Evolutionary conservation across 495 filamentous ascomycete species (phyloP).

Genomic region (Hypoxylon subgilvum): DNA sequence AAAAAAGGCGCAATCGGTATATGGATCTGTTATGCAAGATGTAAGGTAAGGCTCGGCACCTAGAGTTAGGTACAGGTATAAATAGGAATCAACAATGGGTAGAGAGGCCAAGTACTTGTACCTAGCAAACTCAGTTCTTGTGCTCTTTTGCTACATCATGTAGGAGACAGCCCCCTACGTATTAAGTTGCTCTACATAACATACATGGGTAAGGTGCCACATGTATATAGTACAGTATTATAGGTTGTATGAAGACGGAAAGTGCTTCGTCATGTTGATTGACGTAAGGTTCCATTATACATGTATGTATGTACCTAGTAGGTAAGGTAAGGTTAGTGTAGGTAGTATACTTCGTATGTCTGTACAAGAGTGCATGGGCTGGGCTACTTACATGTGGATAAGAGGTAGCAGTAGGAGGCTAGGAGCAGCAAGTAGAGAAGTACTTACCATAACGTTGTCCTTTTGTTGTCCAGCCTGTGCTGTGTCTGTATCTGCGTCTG

Average conservation of each 20-base stretch:
- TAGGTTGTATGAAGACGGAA: conserved; percentile 25
- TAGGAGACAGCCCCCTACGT: too few relatives aligned
- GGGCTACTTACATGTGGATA: not conserved
- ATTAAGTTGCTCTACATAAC: too few relatives aligned
- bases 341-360: not conserved
- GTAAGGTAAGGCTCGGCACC: conserved; percentile 18
- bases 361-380: not conserved
- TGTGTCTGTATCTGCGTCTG: too few relatives aligned
- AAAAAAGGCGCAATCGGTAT: conserved; percentile 7
- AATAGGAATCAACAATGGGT: not conserved
- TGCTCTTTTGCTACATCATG: too few relatives aligned
- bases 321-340: not conserved
- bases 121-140: too few relatives aligned
- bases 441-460: too few relatives aligned
- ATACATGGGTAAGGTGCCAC: not conserved
- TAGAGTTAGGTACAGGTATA: not conserved
- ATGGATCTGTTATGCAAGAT: not conserved
- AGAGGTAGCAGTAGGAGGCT: not conserved
- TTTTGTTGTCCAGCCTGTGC: too few relatives aligned
- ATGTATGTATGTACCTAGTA: conserved; percentile 3
- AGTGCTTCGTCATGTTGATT: conserved; percentile 36
- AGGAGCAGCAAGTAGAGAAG: too few relatives aligned
- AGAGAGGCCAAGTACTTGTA: not conserved
- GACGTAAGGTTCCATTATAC: conserved; percentile 38
- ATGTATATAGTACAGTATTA: too few relatives aligned